Percentiles rank a stretch among this genome's conserved stretches.
Conservation (phyloP, 2,329 filamentous ascomycete species). For the Laburnicola sp. region DNA sequence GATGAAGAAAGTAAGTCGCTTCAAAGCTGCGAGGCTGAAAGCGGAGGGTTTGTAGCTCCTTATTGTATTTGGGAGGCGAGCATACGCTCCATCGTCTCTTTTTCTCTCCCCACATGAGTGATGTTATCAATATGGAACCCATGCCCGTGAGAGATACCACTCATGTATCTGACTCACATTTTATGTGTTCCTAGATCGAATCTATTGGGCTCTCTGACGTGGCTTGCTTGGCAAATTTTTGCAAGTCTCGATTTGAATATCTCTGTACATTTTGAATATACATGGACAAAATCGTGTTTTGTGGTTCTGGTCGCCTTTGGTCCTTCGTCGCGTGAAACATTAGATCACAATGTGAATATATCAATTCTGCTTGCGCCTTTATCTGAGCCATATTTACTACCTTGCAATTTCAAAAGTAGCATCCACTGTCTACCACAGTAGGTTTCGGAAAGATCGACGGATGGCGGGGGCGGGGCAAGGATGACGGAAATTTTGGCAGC, state of each 20-base stretch:
- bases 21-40: constrained; percentile 68
- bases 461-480: constrained; percentile 20
- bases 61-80: constrained; percentile 4
- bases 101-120: not conserved
- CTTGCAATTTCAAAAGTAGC: no score
- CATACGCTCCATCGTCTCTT: not conserved
- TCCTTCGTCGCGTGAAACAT: no score
- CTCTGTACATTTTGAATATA: constrained; percentile 25
- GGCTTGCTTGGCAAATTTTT: constrained; percentile 31
- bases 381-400: no score
- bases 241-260: constrained; percentile 34
- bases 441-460: no score
- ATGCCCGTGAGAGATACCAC: constrained; percentile 45
- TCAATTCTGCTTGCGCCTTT: no score
- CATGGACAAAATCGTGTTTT: no score
- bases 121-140: constrained; percentile 32
- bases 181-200: constrained; percentile 42
- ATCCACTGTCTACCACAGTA: no score
- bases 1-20: constrained; percentile 68
- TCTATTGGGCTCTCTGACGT: constrained; percentile 37
- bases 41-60: constrained; percentile 33
- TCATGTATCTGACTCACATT: constrained; percentile 45
- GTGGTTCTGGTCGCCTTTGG: no score
- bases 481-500: constrained; percentile 5
- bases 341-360: no score